Conservation (phyloP, 2,329 filamentous ascomycete species). For the Penicillium freii region DNA sequence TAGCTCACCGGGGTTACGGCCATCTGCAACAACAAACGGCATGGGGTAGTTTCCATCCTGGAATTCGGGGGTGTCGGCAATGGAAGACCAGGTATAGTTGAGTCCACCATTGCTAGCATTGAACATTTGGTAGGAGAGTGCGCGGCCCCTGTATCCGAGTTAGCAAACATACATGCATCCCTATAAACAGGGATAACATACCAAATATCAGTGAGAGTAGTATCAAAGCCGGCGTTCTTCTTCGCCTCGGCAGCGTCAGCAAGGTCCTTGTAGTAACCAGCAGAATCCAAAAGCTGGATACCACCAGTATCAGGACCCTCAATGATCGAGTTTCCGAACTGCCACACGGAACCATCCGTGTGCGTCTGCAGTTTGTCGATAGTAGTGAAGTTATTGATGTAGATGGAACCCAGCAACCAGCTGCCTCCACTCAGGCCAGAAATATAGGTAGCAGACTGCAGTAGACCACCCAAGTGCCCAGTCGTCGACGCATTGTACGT, state of each 20-base stretch:
- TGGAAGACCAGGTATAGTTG: slow-evolving; percentile 78
- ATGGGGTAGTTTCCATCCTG: slow-evolving; percentile 63
- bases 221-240: slow-evolving; percentile 61
- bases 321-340: slow-evolving; percentile 50
- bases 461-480: slow-evolving; percentile 74
- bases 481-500: slow-evolving; percentile 59
- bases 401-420: slow-evolving; percentile 83
- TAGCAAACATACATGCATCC: not conserved
- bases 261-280: slow-evolving; percentile 63
- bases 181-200: slow-evolving; percentile 19
- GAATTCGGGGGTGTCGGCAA: slow-evolving; percentile 64
- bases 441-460: slow-evolving; percentile 80
- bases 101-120: slow-evolving; percentile 72
- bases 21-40: slow-evolving; percentile 71
- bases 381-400: slow-evolving; percentile 73
- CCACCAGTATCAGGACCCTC: slow-evolving; percentile 31
- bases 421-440: slow-evolving; percentile 79
- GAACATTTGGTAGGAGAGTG: slow-evolving; percentile 81
- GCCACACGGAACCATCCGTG: slow-evolving; percentile 26
- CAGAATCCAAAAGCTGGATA: slow-evolving; percentile 49
- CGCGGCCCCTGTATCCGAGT: slow-evolving; percentile 57
- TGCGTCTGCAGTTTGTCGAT: slow-evolving; percentile 47
- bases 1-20: slow-evolving; percentile 60
- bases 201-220: slow-evolving; percentile 85
- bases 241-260: slow-evolving; percentile 60